A percentile compares a stretch with the other conserved stretches of the same genome.
Evolutionary conservation across 768 basidiomycete species (phyloP).

Genomic region (Pleurotus ostreatus): DNA sequence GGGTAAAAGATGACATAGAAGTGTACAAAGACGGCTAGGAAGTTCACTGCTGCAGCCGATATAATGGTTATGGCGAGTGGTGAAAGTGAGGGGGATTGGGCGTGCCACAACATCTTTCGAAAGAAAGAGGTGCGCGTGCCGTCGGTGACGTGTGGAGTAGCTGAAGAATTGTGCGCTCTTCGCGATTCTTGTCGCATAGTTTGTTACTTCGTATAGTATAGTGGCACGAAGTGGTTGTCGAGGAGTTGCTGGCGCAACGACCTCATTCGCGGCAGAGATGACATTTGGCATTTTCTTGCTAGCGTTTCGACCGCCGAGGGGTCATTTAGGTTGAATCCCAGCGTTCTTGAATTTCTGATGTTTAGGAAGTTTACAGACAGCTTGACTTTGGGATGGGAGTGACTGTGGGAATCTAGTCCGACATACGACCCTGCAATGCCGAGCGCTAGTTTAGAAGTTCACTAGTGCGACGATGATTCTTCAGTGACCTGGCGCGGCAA

Average conservation of each 20-base stretch:
- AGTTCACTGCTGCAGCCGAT: background rate
- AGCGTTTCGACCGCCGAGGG: background rate
- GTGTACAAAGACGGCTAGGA: conserved; percentile 1
- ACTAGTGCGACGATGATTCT: too few relatives aligned
- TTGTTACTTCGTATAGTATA: background rate
- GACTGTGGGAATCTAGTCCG: background rate
- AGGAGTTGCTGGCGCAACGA: background rate
- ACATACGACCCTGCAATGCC: background rate
- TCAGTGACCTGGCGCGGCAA: too few relatives aligned
- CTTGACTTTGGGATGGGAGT: background rate
- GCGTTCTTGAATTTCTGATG: background rate
- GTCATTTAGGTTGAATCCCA: background rate
- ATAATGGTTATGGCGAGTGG: background rate
- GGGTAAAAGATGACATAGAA: conserved; percentile 3
- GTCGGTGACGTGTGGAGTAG: too few relatives aligned
- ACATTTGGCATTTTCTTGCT: background rate
- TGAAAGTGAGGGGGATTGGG: background rate
- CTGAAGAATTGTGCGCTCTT: background rate
- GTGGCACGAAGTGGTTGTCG: background rate
- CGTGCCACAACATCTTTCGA: background rate
- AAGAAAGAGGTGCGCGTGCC: background rate
- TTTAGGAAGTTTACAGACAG: background rate
- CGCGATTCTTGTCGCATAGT: background rate
- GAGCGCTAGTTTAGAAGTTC: background rate
- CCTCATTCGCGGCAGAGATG: background rate